phyloP scores from a whole-genome alignment of 2,329 filamentous ascomycete species.

The Tolypocladium pustulatum region DNA sequence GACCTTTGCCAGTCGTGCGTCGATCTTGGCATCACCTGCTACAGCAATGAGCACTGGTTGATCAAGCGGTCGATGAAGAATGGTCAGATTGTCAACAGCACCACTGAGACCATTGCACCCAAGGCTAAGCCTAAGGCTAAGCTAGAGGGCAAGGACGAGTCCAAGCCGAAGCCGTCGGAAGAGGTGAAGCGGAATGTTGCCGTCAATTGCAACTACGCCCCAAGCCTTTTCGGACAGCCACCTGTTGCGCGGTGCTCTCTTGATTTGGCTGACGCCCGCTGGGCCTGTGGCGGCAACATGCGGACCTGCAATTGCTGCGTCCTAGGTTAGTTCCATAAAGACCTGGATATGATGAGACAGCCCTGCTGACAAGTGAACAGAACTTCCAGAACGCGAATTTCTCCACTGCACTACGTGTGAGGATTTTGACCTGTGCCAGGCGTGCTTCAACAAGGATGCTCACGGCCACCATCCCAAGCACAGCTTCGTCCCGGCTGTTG shows the following conservation, averaged over 20 bases:
- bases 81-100: conserved; percentile 73
- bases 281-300: conserved; percentile 20
- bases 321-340: conserved; percentile 18
- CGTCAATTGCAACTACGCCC: neutral
- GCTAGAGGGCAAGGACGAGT: conserved; percentile 8
- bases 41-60: conserved; percentile 76
- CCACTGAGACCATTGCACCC: conserved; percentile 67
- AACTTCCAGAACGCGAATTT: conserved; percentile 67
- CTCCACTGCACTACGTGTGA: conserved; percentile 77
- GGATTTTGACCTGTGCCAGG: conserved; percentile 85
- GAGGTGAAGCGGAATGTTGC: conserved; percentile 2
- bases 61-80: conserved; percentile 80
- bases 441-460: conserved; percentile 63
- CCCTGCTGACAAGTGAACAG: conserved; percentile 20
- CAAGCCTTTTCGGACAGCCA: neutral
- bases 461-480: conserved; percentile 92
- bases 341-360: neutral
- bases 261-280: conserved; percentile 10
- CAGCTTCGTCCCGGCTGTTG: conserved; percentile 58
- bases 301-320: conserved; percentile 64
- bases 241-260: conserved; percentile 5
- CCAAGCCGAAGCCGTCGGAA: conserved; percentile 10
- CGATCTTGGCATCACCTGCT: conserved; percentile 64
- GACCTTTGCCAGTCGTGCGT: conserved; percentile 82
- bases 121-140: conserved; percentile 34